These are phyloP conservation scores for Raffaelea arxii DNA, from an alignment of 2,329 filamentous ascomycete species.

Conservation along the genomic window DNA sequence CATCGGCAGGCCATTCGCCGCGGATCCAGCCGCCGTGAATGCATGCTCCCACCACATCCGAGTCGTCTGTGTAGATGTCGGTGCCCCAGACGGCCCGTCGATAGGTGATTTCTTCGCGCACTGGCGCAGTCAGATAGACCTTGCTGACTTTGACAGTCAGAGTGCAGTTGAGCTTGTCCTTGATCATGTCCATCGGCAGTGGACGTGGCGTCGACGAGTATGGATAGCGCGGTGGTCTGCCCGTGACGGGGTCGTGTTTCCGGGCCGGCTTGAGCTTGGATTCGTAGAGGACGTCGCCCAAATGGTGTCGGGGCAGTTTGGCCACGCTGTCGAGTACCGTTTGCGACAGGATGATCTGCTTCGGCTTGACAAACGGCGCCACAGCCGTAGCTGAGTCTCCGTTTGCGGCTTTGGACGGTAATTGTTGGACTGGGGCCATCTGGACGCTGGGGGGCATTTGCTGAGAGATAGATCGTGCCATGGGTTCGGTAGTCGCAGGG, in stretches of 20 bases:
- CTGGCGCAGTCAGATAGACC: conserved; percentile 58
- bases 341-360: conserved; percentile 57
- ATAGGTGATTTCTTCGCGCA: conserved; percentile 74
- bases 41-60: conserved; percentile 82
- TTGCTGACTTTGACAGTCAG: conserved; percentile 81
- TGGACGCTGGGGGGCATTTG: background rate
- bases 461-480: conserved; percentile 22
- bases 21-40: conserved; percentile 90
- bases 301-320: conserved; percentile 62
- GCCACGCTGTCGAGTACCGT: conserved; percentile 63
- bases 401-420: no score
- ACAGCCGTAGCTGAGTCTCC: background rate
- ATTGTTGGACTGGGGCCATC: background rate
- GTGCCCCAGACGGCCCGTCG: conserved; percentile 83
- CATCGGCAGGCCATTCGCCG: conserved; percentile 74
- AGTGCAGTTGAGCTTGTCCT: conserved; percentile 78
- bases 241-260: conserved; percentile 42
- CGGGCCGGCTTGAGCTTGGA: conserved; percentile 50
- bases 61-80: conserved; percentile 92
- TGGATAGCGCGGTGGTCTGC: conserved; percentile 22
- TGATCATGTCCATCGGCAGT: conserved; percentile 61
- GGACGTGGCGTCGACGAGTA: conserved; percentile 52
- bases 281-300: conserved; percentile 77
- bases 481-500: conserved; percentile 29
- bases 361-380: conserved; percentile 35